A percentile compares a stretch with the other conserved stretches of the same genome.
These are phyloP conservation scores for Claviceps maximensis DNA, from an alignment of 2,329 filamentous ascomycete species.

Conservation along the genomic window DNA sequence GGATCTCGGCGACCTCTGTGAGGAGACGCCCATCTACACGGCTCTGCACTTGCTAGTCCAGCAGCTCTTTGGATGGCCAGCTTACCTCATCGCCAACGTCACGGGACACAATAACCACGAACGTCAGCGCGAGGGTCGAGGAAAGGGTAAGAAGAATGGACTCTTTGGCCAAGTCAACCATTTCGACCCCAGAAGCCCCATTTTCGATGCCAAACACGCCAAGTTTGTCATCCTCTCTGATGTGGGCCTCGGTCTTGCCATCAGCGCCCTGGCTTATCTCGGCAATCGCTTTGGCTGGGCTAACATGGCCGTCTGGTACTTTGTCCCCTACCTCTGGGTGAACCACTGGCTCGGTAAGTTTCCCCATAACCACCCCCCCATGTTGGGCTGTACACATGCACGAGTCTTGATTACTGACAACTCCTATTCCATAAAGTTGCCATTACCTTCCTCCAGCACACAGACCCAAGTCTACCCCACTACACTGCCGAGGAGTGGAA, in stretches of 20 bases:
- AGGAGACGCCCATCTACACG: constrained; percentile 86
- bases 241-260: constrained; percentile 57
- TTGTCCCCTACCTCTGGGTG: constrained; percentile 89
- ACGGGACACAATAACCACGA: constrained; percentile 95
- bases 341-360: constrained; percentile 95
- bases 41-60: constrained; percentile 61
- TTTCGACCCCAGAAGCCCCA: constrained; percentile 74
- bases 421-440: constrained; percentile 50
- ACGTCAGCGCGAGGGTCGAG: constrained; percentile 82
- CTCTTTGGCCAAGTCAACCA: constrained; percentile 76
- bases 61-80: constrained; percentile 85
- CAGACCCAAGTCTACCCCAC: constrained; percentile 85
- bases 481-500: constrained; percentile 81
- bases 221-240: constrained; percentile 79
- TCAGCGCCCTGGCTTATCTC: constrained; percentile 50
- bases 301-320: constrained; percentile 92
- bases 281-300: constrained; percentile 67
- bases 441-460: constrained; percentile 96
- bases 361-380: background rate
- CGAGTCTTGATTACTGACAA: background rate
- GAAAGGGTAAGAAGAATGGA: constrained; percentile 84
- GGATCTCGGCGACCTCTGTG: constrained; percentile 76
- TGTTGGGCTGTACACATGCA: too few relatives aligned
- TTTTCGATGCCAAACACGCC: constrained; percentile 86
- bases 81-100: constrained; percentile 83